Evolutionary conservation across 2,329 filamentous ascomycete genomes (phyloP), one percentile per base, ranked within the genome.

Genomic region (Trichoderma sp.): DNA sequence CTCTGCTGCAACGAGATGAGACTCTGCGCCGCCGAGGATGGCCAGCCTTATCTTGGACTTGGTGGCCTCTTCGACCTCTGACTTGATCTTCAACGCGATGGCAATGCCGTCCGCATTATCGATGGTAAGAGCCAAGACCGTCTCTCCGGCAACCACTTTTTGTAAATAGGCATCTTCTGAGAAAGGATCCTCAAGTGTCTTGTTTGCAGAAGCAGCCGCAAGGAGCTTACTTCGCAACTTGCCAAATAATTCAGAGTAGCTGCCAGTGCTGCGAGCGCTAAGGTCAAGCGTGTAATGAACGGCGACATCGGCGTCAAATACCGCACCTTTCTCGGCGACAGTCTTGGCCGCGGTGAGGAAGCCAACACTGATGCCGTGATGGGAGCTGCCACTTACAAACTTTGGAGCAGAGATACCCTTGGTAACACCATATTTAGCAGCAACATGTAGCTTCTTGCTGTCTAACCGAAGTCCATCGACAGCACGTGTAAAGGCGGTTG

Each of bases 71-170:
- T 91, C 88, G 10, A 91, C 80, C 3, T 84, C 81, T 4, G 77
- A 73, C 77, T 91, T 91, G 71, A 91, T 78, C 28, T 81, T 80
- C n/a, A 91, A 80, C 1, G 88, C 76, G 0, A 87, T 79, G 2
- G 87, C 85, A 70, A 91, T 90, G 24, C 83, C 82, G 73, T 91
- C 89, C 7, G 89, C 89, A 70, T 85, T 89, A 74, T 91, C 86
- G 13, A 85, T 85, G 0, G 84, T 87, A 13, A 91, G 74, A 4
- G 85, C 86, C 1, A 91, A 81, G 0, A 88, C 83, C 2, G 85
- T 74, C 3, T 83, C 77, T 26, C 86, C 88, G 2, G 79, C 74
- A 2, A 90, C 79, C 0, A 90, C 88, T 72, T 82, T 81, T 70
- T 79, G 82, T 24, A 89, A 81, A 73, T 83, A 89, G 3, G 81